phyloP scores from a whole-genome alignment of 768 basidiomycete genomes.

The Kwoniella bestiolae region DNA sequence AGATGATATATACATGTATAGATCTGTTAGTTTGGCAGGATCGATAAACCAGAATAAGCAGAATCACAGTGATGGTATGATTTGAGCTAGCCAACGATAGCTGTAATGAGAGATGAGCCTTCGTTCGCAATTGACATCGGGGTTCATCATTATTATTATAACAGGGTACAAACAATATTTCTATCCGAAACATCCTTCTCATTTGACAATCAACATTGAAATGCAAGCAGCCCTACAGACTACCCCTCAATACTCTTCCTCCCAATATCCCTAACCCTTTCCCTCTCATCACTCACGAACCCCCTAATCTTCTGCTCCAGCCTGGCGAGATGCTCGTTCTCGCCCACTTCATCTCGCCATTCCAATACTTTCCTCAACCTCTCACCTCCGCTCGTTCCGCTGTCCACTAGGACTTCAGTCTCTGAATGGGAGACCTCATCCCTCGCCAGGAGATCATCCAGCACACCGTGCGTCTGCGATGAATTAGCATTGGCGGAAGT shows the following conservation, averaged over 20 bases:
- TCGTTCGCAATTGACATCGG: neutral
- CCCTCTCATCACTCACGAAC: slow-evolving; percentile 18
- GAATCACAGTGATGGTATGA: too few relatives aligned
- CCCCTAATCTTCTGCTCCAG: slow-evolving; percentile 27
- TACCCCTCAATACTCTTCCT: slow-evolving; percentile 16
- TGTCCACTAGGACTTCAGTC: neutral
- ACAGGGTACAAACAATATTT: neutral
- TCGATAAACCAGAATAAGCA: too few relatives aligned
- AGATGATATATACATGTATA: neutral
- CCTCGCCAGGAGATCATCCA: slow-evolving; percentile 10
- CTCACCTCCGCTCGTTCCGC: neutral
- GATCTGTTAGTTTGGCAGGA: neutral
- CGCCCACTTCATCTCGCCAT: slow-evolving; percentile 22
- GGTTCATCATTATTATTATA: neutral
- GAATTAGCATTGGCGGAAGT: neutral
- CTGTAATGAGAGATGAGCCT: too few relatives aligned
- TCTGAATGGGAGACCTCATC: neutral
- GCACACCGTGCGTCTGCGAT: too few relatives aligned
- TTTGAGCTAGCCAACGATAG: too few relatives aligned
- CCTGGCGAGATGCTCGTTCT: slow-evolving; percentile 18
- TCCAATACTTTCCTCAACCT: slow-evolving; percentile 15
- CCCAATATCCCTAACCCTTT: slow-evolving; percentile 17
- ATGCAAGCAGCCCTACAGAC: neutral
- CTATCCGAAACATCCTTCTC: too few relatives aligned
- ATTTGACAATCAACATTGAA: neutral